Base-by-base conservation (phyloP, 1,284 basidiomycete genomes). In the Leccinum angustisporum region DNA sequence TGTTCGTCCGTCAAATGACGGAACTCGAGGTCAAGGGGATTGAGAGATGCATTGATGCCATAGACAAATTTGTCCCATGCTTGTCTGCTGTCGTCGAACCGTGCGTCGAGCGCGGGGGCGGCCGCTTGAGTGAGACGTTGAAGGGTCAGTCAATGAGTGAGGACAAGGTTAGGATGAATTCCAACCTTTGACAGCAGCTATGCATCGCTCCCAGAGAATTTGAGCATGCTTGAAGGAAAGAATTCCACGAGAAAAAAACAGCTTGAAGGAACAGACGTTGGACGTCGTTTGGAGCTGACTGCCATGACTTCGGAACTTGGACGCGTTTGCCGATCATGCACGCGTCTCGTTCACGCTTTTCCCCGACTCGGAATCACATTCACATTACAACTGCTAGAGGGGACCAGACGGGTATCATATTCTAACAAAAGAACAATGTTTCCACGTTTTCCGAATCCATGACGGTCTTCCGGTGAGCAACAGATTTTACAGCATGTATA, bases 241-340 rank as follows among this genome's bases (percentile, higher is more conserved):
- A 6, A 85, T 75, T 21, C 86, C 81, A 25, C 92, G 82, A 31
- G 90, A 91, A 34, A 94, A 94, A 77, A 27, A 91, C 76, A 0
- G 88, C 85, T 65, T 94, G 92, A 10, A 94, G 80, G 67, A 91
- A 94, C 51, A 94, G 80, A 34, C 86, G 83, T 64, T 86, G 83
- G 1, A 91, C 84, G 71, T 92, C 90, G 68, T 77, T 77, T 77
- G 14, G 80, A 70, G 57, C 78, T 77, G 58, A 82, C 80, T 79
- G 84, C 81, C 60, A 65, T 72, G 62, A 67, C 51, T 36, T 36
- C 34, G 25, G 25, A 18, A 43, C 9, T 40, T 40, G 38, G 38
- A 40, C 38, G 21, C 46, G 46, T 27, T 25, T 21, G 48, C 21
- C 25, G 14, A 50, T 50, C 21, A 46, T 58, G 69, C 65, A 60